Percentiles rank a stretch among this genome's conserved stretches.
Evolutionary conservation across 768 basidiomycete species (phyloP).

Genomic region (Trametes coccinea): DNA sequence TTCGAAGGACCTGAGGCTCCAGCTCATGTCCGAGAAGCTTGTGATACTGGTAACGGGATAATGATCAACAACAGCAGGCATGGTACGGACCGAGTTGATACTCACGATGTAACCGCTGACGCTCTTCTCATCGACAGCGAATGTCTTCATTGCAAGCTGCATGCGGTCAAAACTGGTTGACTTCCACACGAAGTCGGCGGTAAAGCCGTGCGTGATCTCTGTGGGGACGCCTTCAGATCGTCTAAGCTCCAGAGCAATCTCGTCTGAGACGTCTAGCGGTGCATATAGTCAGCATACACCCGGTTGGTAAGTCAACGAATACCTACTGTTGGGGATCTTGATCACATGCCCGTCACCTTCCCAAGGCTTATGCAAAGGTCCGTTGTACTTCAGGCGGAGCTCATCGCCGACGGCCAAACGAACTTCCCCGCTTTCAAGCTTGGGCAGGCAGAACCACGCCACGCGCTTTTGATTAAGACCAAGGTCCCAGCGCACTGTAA

Average conservation of each 20-base stretch:
- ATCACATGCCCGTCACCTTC: slow-evolving; percentile 98
- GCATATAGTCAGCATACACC: background rate
- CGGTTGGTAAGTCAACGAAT: background rate
- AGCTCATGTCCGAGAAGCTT: slow-evolving; percentile 97
- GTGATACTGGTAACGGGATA: slow-evolving; percentile 68
- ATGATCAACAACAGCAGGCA: slow-evolving; percentile 4
- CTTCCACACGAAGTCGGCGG: slow-evolving; percentile 99
- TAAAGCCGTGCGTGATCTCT: slow-evolving; percentile 92
- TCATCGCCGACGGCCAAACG: slow-evolving; percentile 97
- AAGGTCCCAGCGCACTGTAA: slow-evolving; percentile 95
- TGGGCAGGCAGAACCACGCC: slow-evolving; percentile 97
- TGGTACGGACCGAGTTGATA: background rate
- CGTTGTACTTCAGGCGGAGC: slow-evolving; percentile 83
- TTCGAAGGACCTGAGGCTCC: slow-evolving; percentile 87
- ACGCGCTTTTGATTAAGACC: slow-evolving; percentile 98
- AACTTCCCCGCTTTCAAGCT: slow-evolving; percentile 97
- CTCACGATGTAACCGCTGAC: slow-evolving; percentile 89
- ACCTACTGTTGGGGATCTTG: slow-evolving; percentile 97
- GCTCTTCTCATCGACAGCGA: slow-evolving; percentile 98
- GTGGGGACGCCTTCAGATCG: slow-evolving; percentile 90
- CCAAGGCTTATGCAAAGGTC: slow-evolving; percentile 91
- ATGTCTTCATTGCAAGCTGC: slow-evolving; percentile 99
- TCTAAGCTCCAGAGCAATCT: slow-evolving; percentile 92
- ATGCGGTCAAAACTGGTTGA: slow-evolving; percentile 99
- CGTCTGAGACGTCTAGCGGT: slow-evolving; percentile 87